Evolutionary conservation across 257 asterid species (phyloP), one percentile per base, ranked within the genome.

Genomic region (Primulina huaijiensis): DNA sequence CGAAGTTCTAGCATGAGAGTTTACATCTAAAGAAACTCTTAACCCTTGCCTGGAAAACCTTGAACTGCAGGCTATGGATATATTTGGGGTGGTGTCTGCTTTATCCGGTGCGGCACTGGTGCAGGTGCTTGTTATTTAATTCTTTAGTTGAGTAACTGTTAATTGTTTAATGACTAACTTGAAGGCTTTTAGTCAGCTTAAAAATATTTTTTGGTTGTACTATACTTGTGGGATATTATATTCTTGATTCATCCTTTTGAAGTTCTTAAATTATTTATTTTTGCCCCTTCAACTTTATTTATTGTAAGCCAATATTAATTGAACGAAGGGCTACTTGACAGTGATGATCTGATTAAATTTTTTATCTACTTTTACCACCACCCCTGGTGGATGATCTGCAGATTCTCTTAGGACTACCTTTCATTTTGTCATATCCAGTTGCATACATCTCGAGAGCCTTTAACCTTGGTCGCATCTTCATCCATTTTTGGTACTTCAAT

Each of bases 391-490:
- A 79, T 76, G 85, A 70, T 79, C 67, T 85, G 88, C 97, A 90
- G 96, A 76, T 90, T 80, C 81, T 89, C 71, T 31, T 89, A 62
- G 99, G 96, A 31, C 74, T 90, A 34, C 99, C 99, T 35, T 93
- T 93, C 85, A 35, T 93, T 68, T 66, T 86, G 70, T 65, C 89
- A 17, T 73, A 90, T 83, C 97, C 97, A 67, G 65, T 79, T 76
- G 89, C 78, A 60, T 93, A 93, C 74, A 62, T 93, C 79, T 90
- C 96, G 69, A 82, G 82, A 75, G 97, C 99, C 63, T 93, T 90
- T 75, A 82, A 93, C 74, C 95, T 90, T n/a, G 96, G 99, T 20
- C 96, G 96, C 6, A 84, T 92, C 77, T 92, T 92, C 87, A 81
- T 92, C 74, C 98, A 89, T 79, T 92, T 87, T 81, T 92, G 98